phyloP scores from a whole-genome alignment of 139 green algal genomes.

The Dunaliella sp. region DNA sequence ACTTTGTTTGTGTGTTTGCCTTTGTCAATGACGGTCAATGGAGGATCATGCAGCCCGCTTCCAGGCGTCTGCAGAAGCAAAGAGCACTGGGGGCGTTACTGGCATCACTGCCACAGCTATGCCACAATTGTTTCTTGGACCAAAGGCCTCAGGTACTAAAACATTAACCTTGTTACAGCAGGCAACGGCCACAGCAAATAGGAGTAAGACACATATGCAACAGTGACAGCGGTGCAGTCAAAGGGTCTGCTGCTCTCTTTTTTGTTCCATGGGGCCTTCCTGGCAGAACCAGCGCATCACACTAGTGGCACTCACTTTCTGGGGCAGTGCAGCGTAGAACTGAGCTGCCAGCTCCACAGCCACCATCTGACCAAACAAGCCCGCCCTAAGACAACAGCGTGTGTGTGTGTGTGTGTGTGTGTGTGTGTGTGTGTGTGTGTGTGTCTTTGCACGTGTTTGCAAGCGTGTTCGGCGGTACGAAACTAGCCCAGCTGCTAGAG shows the following conservation, averaged over 20 bases:
- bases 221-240: not conserved
- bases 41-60: not conserved
- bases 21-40: not conserved
- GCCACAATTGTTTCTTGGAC: not conserved
- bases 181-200: not conserved
- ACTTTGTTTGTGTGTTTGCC: not conserved
- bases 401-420: too few species aligned
- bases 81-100: not conserved
- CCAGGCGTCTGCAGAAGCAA: not conserved
- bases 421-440: too few species aligned
- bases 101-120: not conserved
- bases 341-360: conserved; percentile 16
- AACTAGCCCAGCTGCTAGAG: too few species aligned
- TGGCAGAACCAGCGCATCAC: not conserved
- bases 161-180: not conserved
- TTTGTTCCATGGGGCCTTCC: not conserved
- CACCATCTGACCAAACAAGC: conserved; percentile 8
- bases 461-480: too few species aligned
- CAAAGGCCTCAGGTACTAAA: not conserved
- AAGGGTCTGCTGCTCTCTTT: not conserved
- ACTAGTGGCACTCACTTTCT: conserved; percentile 12
- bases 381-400: not conserved
- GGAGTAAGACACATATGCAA: not conserved
- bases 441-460: too few species aligned
- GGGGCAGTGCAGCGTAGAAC: conserved; percentile 25